These are phyloP conservation scores for Nannizzia gypsea DNA, from an alignment of 2,329 filamentous ascomycete species.

Conservation along the genomic window DNA sequence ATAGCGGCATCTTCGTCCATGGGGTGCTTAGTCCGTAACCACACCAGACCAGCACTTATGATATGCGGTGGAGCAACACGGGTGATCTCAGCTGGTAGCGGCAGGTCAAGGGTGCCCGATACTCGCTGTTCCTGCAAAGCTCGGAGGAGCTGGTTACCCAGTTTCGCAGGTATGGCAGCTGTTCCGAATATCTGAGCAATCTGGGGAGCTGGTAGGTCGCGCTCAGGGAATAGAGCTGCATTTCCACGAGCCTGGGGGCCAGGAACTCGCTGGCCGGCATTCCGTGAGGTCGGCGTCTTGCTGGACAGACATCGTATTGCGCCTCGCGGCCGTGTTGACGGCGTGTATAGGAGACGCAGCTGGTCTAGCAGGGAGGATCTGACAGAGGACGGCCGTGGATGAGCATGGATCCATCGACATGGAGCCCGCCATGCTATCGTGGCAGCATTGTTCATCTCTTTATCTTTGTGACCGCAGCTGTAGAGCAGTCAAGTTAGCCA, in stretches of 20 bases:
- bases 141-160: constrained; percentile 29
- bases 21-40: constrained; percentile 32
- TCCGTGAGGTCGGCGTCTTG: neutral
- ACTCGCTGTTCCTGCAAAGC: constrained; percentile 35
- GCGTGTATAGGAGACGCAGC: neutral
- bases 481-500: too few species aligned
- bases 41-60: constrained; percentile 29
- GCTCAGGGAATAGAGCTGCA: constrained; percentile 20
- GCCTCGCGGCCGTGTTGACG: neutral
- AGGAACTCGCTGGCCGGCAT: neutral
- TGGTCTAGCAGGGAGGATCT: neutral
- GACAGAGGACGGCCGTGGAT: neutral
- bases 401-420: constrained; percentile 17
- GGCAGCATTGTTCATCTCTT: constrained; percentile 32
- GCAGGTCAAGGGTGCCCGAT: constrained; percentile 35
- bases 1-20: constrained; percentile 40
- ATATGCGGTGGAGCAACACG: constrained; percentile 23
- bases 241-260: constrained; percentile 15
- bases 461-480: neutral
- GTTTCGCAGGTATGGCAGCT: constrained; percentile 18
- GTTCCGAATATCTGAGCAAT: constrained; percentile 25
- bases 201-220: constrained; percentile 20
- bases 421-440: constrained; percentile 31
- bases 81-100: constrained; percentile 30
- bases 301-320: neutral